These are phyloP conservation scores for Candida pseudofarinosa DNA, from an alignment of 805 yeast genomes.

Conservation along the genomic window DNA sequence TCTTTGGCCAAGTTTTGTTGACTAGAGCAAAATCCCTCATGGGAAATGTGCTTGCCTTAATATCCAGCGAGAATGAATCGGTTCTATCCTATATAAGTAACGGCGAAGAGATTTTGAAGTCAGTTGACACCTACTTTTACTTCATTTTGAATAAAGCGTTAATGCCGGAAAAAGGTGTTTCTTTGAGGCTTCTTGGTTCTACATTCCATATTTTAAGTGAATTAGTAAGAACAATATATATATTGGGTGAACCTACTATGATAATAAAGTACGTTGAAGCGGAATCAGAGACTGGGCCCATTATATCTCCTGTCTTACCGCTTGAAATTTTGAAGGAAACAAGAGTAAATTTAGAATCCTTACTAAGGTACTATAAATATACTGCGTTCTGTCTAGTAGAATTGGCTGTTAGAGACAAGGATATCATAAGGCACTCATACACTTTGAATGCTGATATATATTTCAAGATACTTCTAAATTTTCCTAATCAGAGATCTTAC, in stretches of 20 bases:
- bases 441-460: constrained; percentile 18
- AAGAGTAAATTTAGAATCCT: constrained; percentile 13
- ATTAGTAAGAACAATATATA: constrained; percentile 14
- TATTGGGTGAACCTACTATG: constrained; percentile 14
- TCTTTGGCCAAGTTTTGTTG: neutral
- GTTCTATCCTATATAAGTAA: constrained; percentile 5
- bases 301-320: constrained; percentile 20
- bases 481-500: constrained; percentile 18
- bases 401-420: constrained; percentile 12
- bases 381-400: constrained; percentile 24
- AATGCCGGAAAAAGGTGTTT: neutral
- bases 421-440: constrained; percentile 6
- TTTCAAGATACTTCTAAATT: constrained; percentile 18
- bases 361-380: constrained; percentile 23
- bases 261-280: constrained; percentile 11
- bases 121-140: constrained; percentile 1
- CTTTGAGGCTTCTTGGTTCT: neutral
- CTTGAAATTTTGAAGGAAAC: constrained; percentile 11
- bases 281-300: constrained; percentile 2
- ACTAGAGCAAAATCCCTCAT: neutral
- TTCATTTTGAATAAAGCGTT: neutral
- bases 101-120: neutral
- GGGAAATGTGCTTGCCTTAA: neutral
- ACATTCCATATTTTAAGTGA: constrained; percentile 14
- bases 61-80: constrained; percentile 8